A percentile compares a stretch with the other conserved stretches of the same genome.
phyloP scores from a whole-genome alignment of 768 basidiomycete genomes.

The Tulasnella sp. region DNA sequence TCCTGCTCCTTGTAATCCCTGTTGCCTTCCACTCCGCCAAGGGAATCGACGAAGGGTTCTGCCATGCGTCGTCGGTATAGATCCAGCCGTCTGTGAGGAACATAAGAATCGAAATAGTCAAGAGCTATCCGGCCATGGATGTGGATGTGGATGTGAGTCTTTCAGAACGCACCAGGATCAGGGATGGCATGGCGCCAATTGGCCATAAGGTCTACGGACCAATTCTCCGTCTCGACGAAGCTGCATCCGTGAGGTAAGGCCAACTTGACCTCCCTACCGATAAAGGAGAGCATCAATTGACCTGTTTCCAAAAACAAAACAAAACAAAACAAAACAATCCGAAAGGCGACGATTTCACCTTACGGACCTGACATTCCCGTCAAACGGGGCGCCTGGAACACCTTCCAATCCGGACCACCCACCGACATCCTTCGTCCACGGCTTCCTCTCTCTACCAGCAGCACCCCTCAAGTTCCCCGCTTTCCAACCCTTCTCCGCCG shows the following conservation, averaged over 20 bases:
- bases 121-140: not conserved
- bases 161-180: constrained; percentile 28
- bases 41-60: constrained; percentile 35
- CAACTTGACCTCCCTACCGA: constrained; percentile 68
- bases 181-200: constrained; percentile 39
- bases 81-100: constrained; percentile 56
- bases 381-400: constrained; percentile 19
- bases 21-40: constrained; percentile 33
- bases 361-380: constrained; percentile 50
- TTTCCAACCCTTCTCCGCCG: constrained; percentile 21
- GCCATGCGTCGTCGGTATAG: constrained; percentile 70
- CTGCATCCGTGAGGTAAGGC: constrained; percentile 62
- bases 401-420: constrained; percentile 48
- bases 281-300: not conserved
- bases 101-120: not conserved
- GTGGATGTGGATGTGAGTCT: not conserved
- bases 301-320: constrained; percentile 13
- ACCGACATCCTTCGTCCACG: constrained; percentile 64
- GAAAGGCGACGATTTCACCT: constrained; percentile 12
- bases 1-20: constrained; percentile 48
- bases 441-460: constrained; percentile 35
- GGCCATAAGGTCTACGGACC: constrained; percentile 54
- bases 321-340: too few species aligned
- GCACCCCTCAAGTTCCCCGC: constrained; percentile 24
- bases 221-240: constrained; percentile 67